Base-by-base conservation (phyloP, 768 basidiomycete species). In the Lactarius quietus region DNA sequence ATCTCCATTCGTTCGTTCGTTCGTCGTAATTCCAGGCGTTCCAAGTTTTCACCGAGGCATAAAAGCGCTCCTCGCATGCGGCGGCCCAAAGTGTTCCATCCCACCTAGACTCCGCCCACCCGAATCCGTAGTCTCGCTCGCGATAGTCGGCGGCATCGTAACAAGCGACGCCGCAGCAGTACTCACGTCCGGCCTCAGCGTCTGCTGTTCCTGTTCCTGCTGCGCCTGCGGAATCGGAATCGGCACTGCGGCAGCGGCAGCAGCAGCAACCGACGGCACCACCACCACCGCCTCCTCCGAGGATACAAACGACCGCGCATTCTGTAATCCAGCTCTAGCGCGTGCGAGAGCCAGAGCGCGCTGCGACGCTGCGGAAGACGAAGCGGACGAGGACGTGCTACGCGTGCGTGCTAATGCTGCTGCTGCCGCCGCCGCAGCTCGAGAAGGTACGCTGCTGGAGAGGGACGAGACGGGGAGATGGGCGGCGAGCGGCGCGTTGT, bases 91-190 rank as follows among this genome's bases (percentile, higher is more conserved):
- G 55, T 80, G 78, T 28, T 79, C 74, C 35, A 75, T 61, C 29
- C 76, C 79, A 33, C 78, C 79, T 84, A 82, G 84, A 71, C 82
- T 85, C 55, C 75, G 74, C 38, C 77, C 81, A 60, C 82, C 80
- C 61, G 81, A 79, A 52, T 83, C 86, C 20, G 86, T 86, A 36
- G 71, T 82, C 28, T 84, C 83, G 18, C 65, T 56, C 31, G 80
- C 80, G 14, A 87, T 73, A 8, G 86, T 88, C 55, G 82, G 81
- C 48, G 89, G 81, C 20, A 83, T 82, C 6, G 89, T 89, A 26
- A 90, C 81, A 68, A 89, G 88, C 62, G 88, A 90, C 64, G 81
- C 80, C 3, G 84, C 80, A 15, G 89, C 88, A 0, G 87, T 87
- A 73, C 88, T 89, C 71, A 90, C 81, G 72, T 87, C 87, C 0